Conservation (phyloP, 768 basidiomycete genomes). For the Filobasidium wieringae region DNA sequence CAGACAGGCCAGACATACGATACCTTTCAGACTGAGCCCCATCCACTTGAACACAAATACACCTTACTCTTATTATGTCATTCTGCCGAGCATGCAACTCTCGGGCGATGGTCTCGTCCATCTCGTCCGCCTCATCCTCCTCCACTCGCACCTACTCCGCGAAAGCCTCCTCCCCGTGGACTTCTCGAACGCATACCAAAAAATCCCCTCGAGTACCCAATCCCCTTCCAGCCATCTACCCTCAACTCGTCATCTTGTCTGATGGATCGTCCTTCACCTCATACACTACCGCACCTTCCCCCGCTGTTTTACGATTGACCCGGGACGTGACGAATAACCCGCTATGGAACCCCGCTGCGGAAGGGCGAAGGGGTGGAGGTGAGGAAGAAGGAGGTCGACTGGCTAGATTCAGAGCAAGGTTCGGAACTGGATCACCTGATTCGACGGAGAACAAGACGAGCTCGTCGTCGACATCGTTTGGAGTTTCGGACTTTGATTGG, state of each 20-base stretch:
- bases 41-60: too few species aligned
- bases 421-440: not conserved
- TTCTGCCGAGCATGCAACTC: too few species aligned
- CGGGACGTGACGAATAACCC: constrained; percentile 84
- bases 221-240: constrained; percentile 73
- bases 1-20: too few species aligned
- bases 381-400: constrained; percentile 16
- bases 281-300: constrained; percentile 77
- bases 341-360: constrained; percentile 59
- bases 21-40: too few species aligned
- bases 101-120: not conserved
- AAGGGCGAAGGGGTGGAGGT: constrained; percentile 26
- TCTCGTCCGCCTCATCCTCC: not conserved
- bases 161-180: constrained; percentile 48
- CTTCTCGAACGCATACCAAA: constrained; percentile 51
- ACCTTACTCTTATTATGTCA: too few species aligned
- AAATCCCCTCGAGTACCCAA: constrained; percentile 59
- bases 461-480: constrained; percentile 10
- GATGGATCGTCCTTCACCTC: constrained; percentile 82
- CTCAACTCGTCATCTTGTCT: constrained; percentile 69
- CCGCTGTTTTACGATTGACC: constrained; percentile 56
- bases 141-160: not conserved
- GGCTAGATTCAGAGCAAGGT: constrained; percentile 12
- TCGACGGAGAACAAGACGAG: not conserved
- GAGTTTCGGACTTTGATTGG: constrained; percentile 32